Percentiles rank a stretch among this genome's conserved stretches.
phyloP scores from a whole-genome alignment of 352 stramenopile species.

The Phytophthora tentaculata region DNA sequence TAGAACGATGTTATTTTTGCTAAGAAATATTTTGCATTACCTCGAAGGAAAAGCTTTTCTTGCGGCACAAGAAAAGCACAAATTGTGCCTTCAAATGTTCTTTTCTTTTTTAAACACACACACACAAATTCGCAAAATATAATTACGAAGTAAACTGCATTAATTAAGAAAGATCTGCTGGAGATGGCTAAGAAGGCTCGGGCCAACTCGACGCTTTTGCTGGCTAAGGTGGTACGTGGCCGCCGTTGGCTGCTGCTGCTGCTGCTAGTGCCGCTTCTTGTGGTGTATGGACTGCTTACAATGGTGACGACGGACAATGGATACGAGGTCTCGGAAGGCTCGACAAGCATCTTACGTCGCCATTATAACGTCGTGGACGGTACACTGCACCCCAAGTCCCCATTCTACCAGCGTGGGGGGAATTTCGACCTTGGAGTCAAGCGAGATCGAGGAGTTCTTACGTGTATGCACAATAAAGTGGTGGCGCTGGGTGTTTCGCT shows the following conservation, averaged over 20 bases:
- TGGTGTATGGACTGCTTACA: constrained; percentile 14
- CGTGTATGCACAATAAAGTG: constrained; percentile 19
- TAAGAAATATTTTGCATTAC: too few relatives aligned
- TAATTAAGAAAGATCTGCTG: too few relatives aligned
- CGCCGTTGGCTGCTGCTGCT: constrained; percentile 16
- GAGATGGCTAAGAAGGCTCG: constrained; percentile 15
- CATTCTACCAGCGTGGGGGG: constrained; percentile 13
- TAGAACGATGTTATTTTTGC: too few relatives aligned
- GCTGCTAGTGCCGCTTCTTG: constrained; percentile 8
- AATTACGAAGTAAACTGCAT: too few relatives aligned
- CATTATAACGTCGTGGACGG: background rate
- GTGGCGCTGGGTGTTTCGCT: constrained; percentile 25
- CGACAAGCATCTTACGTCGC: constrained; percentile 1
- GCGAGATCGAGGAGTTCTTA: constrained; percentile 11
- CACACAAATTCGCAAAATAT: too few relatives aligned
- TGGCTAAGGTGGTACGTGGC: constrained; percentile 5
- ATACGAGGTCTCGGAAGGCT: background rate
- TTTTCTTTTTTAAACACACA: too few relatives aligned
- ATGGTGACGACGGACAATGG: background rate
- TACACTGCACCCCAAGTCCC: constrained; percentile 14
- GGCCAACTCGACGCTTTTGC: background rate
- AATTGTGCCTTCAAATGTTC: too few relatives aligned
- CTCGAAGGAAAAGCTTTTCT: too few relatives aligned
- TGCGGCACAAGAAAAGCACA: too few relatives aligned
- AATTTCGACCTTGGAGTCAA: constrained; percentile 12